These are phyloP conservation scores for Hymenochaete sp. DNA, from an alignment of 1,284 basidiomycete species.

Conservation along the genomic window DNA sequence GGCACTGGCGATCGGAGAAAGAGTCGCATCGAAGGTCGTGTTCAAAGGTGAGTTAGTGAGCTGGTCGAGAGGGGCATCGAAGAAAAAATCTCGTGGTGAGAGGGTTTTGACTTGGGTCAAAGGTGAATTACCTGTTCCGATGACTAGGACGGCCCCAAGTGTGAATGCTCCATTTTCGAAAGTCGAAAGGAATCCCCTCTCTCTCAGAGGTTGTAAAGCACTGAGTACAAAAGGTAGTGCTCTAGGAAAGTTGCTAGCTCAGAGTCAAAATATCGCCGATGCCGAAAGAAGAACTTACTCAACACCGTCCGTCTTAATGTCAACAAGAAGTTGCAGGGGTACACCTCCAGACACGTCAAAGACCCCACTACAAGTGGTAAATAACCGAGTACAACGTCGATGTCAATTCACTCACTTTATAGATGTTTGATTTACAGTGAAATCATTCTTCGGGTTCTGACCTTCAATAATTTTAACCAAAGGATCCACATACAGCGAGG, in stretches of 20 bases:
- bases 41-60: conserved; percentile 31
- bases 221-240: conserved; percentile 38
- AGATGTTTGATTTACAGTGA: conserved; percentile 33
- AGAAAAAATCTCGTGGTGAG: conserved; percentile 42
- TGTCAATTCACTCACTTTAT: conserved; percentile 31
- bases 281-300: conserved; percentile 27
- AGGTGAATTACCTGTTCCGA: conserved; percentile 52
- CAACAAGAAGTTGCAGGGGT: conserved; percentile 40
- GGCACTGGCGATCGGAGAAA: conserved; percentile 44
- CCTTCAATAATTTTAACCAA: conserved; percentile 34
- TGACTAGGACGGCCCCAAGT: conserved; percentile 34
- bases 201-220: conserved; percentile 40
- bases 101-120: conserved; percentile 38
- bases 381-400: not conserved
- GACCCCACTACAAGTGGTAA: conserved; percentile 29
- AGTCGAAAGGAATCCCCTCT: conserved; percentile 39
- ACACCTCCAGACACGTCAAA: conserved; percentile 38
- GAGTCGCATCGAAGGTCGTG: conserved; percentile 33
- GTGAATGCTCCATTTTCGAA: conserved; percentile 34
- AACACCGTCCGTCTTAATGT: conserved; percentile 44
- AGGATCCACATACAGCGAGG: conserved; percentile 42
- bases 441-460: conserved; percentile 36
- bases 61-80: conserved; percentile 41
- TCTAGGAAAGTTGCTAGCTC: conserved; percentile 23
- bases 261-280: not conserved